Evolutionary conservation across 176 grass and related monocot genomes (phyloP), one percentile per base, ranked within the genome.

Genomic region (Melocanna baccifera): DNA sequence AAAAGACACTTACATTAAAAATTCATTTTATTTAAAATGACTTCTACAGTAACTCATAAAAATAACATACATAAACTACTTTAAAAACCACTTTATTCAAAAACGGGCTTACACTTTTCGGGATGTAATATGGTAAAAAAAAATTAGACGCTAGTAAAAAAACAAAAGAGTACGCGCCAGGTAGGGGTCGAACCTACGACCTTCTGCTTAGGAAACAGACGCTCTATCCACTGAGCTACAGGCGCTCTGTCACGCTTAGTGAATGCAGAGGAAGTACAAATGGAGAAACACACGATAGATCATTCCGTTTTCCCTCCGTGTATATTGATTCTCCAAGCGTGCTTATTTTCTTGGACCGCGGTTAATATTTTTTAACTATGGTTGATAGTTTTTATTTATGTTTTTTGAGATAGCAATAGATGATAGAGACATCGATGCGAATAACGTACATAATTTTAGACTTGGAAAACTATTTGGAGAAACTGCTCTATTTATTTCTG

Each of bases 221-320:
- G 91, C 96, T 95, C 93, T 92, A 98, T 98, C 96, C 93, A 92
- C 91, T 94, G 96, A 95, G 93, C 93, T 95, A 98, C 96, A 94
- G 93, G 91, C 89, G 89, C 96, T 29, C 18, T 34, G 32, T 34
- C 0, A 4, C n/a, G n/a, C n/a, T n/a, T n/a, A n/a, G n/a, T n/a
- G n/a, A n/a, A n/a, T n/a, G n/a, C n/a, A 36, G 16, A 3, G 20
- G 28, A 53, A 9, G 25, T 5, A 36, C 34, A 59, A 63, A 22
- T 45, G 15, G 7, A 37, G 12, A 70, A 46, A 43, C 52, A 70
- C 37, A 15, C 5, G 86, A 83, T 34, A 56, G 41, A 69, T 39
- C 67, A 69, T 82, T 68, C 63, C 16, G 48, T 43, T 59, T 58
- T 18, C 14, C n/a, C 40, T 82, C 48, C 62, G 13, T 76, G 40